phyloP scores from a whole-genome alignment of 202 grass and related monocot genomes.

The Panicum virgatum region DNA sequence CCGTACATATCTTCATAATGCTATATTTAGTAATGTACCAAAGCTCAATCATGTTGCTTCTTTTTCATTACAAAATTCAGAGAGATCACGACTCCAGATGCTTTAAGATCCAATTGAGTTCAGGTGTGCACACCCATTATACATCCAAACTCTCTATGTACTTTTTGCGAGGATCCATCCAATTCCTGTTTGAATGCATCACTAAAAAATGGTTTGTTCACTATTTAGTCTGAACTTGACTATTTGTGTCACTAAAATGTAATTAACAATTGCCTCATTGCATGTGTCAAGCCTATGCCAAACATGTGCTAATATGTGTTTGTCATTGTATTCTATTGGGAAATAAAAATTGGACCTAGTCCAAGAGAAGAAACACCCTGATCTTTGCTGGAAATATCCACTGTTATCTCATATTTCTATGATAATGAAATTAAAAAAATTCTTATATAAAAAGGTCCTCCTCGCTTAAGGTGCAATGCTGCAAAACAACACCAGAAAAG shows the following conservation, averaged over 20 bases:
- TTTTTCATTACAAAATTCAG: background rate
- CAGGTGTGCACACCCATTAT: background rate
- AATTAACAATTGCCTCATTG: background rate
- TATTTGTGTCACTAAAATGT: background rate
- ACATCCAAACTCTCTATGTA: background rate
- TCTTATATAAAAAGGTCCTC: no score
- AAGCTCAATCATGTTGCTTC: background rate
- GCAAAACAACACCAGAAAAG: no score
- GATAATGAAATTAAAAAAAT: no score
- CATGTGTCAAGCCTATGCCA: background rate
- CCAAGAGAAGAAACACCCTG: conserved; percentile 1
- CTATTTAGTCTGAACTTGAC: background rate
- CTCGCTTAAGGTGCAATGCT: no score
- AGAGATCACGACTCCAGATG: background rate
- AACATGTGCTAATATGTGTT: background rate
- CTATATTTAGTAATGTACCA: background rate
- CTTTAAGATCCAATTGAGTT: background rate
- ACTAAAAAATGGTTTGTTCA: no score
- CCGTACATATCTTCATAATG: background rate
- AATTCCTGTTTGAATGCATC: background rate
- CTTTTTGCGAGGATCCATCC: background rate
- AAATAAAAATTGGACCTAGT: background rate
- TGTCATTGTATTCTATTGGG: no score
- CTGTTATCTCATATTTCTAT: conserved; percentile 19
- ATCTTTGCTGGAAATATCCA: conserved; percentile 21